Evolutionary conservation across 2,329 filamentous ascomycete genomes (phyloP).

Genomic region (Plenodomus biglobosus): DNA sequence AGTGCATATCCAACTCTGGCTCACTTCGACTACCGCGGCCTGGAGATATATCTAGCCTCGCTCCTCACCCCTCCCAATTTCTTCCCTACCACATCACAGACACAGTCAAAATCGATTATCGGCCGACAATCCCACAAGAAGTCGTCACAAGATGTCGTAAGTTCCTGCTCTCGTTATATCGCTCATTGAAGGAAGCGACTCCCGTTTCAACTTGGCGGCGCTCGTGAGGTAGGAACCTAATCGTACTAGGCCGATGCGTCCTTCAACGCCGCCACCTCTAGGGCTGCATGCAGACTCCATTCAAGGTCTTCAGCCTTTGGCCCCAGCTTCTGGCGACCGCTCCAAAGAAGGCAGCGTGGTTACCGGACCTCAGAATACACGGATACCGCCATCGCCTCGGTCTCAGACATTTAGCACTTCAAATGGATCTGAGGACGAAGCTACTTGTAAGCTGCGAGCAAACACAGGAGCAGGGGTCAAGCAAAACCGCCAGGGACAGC

Average conservation of each 20-base stretch:
- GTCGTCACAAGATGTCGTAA: too few relatives aligned
- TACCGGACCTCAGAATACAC: not conserved
- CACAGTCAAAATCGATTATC: too few relatives aligned
- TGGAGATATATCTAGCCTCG: not conserved
- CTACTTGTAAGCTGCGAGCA: not conserved
- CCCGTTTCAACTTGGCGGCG: too few relatives aligned
- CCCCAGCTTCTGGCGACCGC: too few relatives aligned
- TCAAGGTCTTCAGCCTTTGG: too few relatives aligned
- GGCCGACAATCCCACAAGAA: too few relatives aligned
- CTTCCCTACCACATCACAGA: not conserved
- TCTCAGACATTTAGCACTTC: not conserved
- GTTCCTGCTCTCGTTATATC: too few relatives aligned
- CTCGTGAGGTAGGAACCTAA: too few relatives aligned
- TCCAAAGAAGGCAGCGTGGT: not conserved
- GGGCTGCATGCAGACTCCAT: too few relatives aligned
- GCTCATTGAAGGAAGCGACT: too few relatives aligned
- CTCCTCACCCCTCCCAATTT: not conserved
- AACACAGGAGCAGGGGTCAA: not conserved
- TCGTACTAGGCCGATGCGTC: too few relatives aligned
- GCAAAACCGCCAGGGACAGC: not conserved
- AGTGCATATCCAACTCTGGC: not conserved
- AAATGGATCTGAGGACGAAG: not conserved
- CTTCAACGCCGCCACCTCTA: too few relatives aligned
- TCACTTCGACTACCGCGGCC: not conserved
- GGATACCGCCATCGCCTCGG: not conserved